phyloP scores from a whole-genome alignment of 73 alveolate species.

The Tetrahymena thermophila region DNA sequence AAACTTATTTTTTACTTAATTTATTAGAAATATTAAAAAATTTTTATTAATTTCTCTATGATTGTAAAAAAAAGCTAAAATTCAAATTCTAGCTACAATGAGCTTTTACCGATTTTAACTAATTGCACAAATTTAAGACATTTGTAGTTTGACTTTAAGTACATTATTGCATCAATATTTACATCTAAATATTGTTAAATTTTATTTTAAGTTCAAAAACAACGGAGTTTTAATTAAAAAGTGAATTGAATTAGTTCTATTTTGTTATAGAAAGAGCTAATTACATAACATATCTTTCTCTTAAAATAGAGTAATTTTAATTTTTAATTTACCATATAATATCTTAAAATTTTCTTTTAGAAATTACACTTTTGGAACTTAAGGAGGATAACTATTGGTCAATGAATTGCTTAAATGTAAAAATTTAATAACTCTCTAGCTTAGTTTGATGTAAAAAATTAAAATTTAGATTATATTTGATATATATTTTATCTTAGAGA shows the following conservation, averaged over 20 bases:
- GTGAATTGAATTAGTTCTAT: neutral
- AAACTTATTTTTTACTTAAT: too few relatives aligned
- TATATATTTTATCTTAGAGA: neutral
- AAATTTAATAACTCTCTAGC: neutral
- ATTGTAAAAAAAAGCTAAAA: neutral
- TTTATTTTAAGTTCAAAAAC: neutral
- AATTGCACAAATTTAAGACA: neutral
- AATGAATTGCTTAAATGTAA: neutral
- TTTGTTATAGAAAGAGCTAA: neutral
- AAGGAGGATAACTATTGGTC: neutral
- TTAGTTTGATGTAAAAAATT: neutral
- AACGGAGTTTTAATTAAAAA: neutral
- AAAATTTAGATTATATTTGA: too few relatives aligned
- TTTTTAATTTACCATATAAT: too few relatives aligned
- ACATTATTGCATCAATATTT: neutral
- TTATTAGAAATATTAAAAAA: too few relatives aligned
- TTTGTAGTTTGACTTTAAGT: neutral
- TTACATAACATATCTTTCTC: neutral
- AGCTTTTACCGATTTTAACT: neutral
- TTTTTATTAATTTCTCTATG: too few relatives aligned
- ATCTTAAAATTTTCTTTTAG: neutral
- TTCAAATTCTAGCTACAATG: neutral
- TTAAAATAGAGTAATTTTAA: neutral
- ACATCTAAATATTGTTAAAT: too few relatives aligned
- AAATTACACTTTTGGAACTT: neutral